Evolutionary conservation across 495 filamentous ascomycete genomes (phyloP), one percentile per base, ranked within the genome.

Genomic region (Aspergillus panamensis): DNA sequence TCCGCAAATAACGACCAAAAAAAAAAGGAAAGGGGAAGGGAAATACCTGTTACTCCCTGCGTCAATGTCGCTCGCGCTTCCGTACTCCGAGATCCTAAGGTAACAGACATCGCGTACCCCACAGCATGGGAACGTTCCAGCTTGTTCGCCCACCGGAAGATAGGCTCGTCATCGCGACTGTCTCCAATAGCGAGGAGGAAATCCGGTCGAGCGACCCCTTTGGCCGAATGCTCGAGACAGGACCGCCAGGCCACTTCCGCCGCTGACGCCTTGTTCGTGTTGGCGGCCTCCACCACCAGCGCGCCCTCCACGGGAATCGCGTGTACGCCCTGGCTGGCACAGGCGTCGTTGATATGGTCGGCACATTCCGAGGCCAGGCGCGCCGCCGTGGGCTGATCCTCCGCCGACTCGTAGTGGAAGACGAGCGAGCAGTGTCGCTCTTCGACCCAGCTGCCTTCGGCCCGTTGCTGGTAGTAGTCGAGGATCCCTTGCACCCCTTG

Each of bases 341-440:
- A 96, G 0, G 90, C 88, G 69, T 95, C 92, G 64, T 96, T 96
- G 77, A 97, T 93, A 64, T 96, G 90, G 49, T 87, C 91, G 3
- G 90, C 90, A 67, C 88, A 90, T 66, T 96, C 92, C 14, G 84
- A 87, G 3, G 91, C 92, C 65, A 91, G 87, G 6, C 91, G 83
- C 40, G 77, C 73, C 0, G 92, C 92, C 31, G 82, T 78, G 31
- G 82, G 79, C 51, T 79, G 80, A 65, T 96, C 90, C 50, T 92
- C 90, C 1, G 88, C 88, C 39, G 84, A 83, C 61, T 87, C 87
- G 68, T 94, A 92, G 69, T 94, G 88, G 79, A 96, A 94, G 53
- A 92, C 83, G 12, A 93, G 77, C 1, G 88, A 92, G 77, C 91
- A 96, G 63, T 89, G 88, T 3, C 89, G 86, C 59, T 91, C 86